These are phyloP conservation scores for Boletus sensibilis DNA, from an alignment of 768 basidiomycete genomes.

Conservation along the genomic window DNA sequence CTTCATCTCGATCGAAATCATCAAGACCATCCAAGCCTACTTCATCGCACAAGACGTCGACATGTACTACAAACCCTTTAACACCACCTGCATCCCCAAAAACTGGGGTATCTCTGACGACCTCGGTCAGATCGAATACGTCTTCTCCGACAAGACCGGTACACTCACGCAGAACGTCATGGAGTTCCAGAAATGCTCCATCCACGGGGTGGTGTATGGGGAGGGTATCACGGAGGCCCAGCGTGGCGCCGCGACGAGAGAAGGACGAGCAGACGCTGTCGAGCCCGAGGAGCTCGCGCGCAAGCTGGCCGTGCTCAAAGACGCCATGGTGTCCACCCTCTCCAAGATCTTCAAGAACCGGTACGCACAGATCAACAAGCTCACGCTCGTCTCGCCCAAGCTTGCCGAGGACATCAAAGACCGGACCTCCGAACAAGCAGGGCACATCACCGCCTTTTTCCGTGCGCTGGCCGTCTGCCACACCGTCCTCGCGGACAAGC, in stretches of 20 bases:
- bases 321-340: conserved; percentile 74
- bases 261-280: conserved; percentile 64
- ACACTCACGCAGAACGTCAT: conserved; percentile 98
- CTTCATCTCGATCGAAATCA: conserved; percentile 97
- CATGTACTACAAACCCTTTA: conserved; percentile 89
- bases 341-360: conserved; percentile 84
- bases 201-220: conserved; percentile 81
- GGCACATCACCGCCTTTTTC: conserved; percentile 80
- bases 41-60: conserved; percentile 96
- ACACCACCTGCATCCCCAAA: conserved; percentile 90
- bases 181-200: conserved; percentile 97
- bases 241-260: conserved; percentile 83
- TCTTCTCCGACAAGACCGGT: conserved; percentile 92
- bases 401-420: conserved; percentile 77
- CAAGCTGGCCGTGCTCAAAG: conserved; percentile 63
- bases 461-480: conserved; percentile 95
- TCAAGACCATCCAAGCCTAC: conserved; percentile 96
- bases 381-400: conserved; percentile 86
- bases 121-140: conserved; percentile 96
- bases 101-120: conserved; percentile 99
- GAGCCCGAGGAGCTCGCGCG: conserved; percentile 71
- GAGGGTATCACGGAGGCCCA: conserved; percentile 96
- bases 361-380: conserved; percentile 73
- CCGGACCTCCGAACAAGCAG: conserved; percentile 55
- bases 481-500: conserved; percentile 79